phyloP scores from a whole-genome alignment of 129 eudicot species.

The Dittrichia graveolens region DNA sequence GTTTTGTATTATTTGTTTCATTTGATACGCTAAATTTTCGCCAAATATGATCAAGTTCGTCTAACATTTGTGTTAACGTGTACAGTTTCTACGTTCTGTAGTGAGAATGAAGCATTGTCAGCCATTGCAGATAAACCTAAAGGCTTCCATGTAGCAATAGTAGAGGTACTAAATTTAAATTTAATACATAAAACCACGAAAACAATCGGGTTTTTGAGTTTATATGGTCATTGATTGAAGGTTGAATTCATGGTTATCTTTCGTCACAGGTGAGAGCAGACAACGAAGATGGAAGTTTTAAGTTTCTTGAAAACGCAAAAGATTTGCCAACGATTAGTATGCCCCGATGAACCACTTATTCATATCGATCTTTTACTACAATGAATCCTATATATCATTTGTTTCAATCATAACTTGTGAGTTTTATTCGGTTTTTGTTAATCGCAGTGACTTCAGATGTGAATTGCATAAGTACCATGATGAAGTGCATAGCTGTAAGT shows the following conservation, averaged over 20 bases:
- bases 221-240: conserved; percentile 1
- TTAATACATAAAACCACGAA: not conserved
- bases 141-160: conserved; percentile 73
- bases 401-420: not conserved
- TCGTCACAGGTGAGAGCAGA: conserved; percentile 52
- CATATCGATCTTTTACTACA: not conserved
- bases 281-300: conserved; percentile 55
- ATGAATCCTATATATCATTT: not conserved
- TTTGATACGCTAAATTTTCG: too few relatives aligned
- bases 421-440: conserved; percentile 5
- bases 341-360: conserved; percentile 30
- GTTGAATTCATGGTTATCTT: not conserved
- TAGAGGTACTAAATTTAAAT: conserved; percentile 54
- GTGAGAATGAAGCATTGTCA: conserved; percentile 62
- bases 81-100: conserved; percentile 58
- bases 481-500: conserved; percentile 81
- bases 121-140: conserved; percentile 52
- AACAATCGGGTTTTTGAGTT: not conserved
- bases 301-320: conserved; percentile 53
- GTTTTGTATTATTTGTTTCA: too few relatives aligned
- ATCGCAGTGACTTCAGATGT: conserved; percentile 68
- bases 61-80: conserved; percentile 8
- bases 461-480: conserved; percentile 66
- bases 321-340: conserved; percentile 76
- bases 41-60: too few relatives aligned